Conservation (phyloP, 2,329 filamentous ascomycete species). For the Fusarium sp. region DNA sequence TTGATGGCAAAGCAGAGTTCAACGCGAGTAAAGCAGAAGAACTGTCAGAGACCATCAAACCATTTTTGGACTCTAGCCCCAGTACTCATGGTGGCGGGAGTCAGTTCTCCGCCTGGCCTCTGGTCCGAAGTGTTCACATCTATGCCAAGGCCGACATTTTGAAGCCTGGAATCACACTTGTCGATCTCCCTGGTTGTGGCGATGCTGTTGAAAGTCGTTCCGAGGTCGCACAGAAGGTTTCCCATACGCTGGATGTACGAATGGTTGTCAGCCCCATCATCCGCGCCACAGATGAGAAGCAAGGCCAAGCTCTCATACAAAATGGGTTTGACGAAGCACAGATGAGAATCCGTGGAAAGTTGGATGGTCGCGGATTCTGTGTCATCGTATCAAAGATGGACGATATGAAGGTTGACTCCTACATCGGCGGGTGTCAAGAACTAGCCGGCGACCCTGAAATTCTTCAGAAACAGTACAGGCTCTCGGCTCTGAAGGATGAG, state of each 20-base stretch:
- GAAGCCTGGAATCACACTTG: slow-evolving; percentile 62
- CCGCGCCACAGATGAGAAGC: slow-evolving; percentile 48
- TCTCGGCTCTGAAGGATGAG: not conserved
- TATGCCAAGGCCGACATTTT: slow-evolving; percentile 60
- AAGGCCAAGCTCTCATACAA: slow-evolving; percentile 38
- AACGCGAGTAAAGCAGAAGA: not conserved
- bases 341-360: slow-evolving; percentile 48
- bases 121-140: slow-evolving; percentile 55
- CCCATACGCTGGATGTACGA: slow-evolving; percentile 42
- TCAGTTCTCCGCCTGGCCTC: slow-evolving; percentile 52
- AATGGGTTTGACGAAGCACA: slow-evolving; percentile 43
- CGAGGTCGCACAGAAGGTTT: slow-evolving; percentile 35
- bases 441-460: not conserved
- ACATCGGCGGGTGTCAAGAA: slow-evolving; percentile 1
- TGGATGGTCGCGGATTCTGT: slow-evolving; percentile 41
- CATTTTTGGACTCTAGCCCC: slow-evolving; percentile 46
- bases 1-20: not conserved
- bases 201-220: slow-evolving; percentile 53
- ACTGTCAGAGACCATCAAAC: slow-evolving; percentile 39
- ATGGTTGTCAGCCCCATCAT: slow-evolving; percentile 46
- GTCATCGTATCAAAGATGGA: slow-evolving; percentile 50
- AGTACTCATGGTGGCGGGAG: not conserved
- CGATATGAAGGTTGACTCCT: slow-evolving; percentile 25
- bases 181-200: slow-evolving; percentile 66
- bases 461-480: not conserved